Evolutionary conservation across 75 land plant genomes (phyloP).

Genomic region (Pinus taeda): DNA sequence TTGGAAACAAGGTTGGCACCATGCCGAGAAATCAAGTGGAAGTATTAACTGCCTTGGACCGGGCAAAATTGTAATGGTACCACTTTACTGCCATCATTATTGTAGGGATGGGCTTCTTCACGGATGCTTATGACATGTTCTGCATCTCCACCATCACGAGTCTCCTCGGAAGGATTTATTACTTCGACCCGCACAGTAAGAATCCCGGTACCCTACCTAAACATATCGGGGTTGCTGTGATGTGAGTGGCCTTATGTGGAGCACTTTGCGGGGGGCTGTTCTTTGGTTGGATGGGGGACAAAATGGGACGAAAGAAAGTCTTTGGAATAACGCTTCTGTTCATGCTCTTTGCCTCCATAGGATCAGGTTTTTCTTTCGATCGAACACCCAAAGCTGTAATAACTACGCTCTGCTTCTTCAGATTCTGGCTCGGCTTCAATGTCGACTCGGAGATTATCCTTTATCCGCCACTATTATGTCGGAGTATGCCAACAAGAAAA

Average conservation of each 20-base stretch:
- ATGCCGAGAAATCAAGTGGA: slow-evolving; percentile 12
- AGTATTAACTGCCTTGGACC: slow-evolving; percentile 25
- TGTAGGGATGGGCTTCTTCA: slow-evolving; percentile 89
- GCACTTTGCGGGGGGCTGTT: slow-evolving; percentile 50
- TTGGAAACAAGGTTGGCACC: slow-evolving; percentile 7
- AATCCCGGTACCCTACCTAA: slow-evolving; percentile 53
- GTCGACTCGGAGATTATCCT: slow-evolving; percentile 53
- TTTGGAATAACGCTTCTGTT: slow-evolving; percentile 48
- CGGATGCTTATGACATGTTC: slow-evolving; percentile 75
- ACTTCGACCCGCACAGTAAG: slow-evolving; percentile 10
- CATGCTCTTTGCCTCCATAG: slow-evolving; percentile 53
- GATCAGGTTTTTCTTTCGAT: slow-evolving; percentile 54
- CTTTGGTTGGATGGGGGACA: slow-evolving; percentile 61
- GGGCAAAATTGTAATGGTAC: slow-evolving; percentile 40
- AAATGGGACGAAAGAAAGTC: slow-evolving; percentile 46
- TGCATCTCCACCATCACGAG: slow-evolving; percentile 62
- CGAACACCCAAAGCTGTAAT: slow-evolving; percentile 34
- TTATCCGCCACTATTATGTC: slow-evolving; percentile 54
- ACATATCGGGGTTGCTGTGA: slow-evolving; percentile 47
- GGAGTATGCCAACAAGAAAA: slow-evolving; percentile 45
- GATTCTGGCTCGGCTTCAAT: slow-evolving; percentile 56
- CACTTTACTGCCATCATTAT: slow-evolving; percentile 64
- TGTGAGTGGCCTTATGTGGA: slow-evolving; percentile 53
- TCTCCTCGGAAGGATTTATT: slow-evolving; percentile 66
- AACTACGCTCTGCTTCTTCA: slow-evolving; percentile 56